Evolutionary conservation across 164 flowering plant genomes (phyloP).

Genomic region (Chimonanthus praecox): DNA sequence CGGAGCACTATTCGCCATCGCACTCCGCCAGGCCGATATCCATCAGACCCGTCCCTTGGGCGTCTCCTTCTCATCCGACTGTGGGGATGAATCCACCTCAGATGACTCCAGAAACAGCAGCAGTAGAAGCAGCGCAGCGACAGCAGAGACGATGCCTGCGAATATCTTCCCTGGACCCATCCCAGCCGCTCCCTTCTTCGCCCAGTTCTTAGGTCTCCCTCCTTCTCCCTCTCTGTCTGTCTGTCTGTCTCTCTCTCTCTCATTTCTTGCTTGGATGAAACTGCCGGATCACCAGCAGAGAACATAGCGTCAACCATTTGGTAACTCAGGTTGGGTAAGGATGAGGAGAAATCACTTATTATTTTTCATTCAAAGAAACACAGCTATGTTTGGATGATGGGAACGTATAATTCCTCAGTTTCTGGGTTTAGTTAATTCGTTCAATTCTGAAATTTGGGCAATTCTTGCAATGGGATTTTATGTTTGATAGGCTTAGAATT

Average conservation of each 20-base stretch:
- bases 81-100: not conserved
- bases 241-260: not conserved
- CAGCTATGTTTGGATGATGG: not conserved
- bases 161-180: slow-evolving; percentile 65
- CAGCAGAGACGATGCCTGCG: slow-evolving; percentile 35
- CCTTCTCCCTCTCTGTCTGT: not conserved
- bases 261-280: too few relatives aligned
- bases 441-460: too few relatives aligned
- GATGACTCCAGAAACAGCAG: not conserved
- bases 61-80: not conserved
- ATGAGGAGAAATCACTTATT: too few relatives aligned
- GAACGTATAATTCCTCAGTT: not conserved
- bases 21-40: slow-evolving; percentile 81
- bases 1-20: slow-evolving; percentile 62
- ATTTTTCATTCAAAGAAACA: too few relatives aligned
- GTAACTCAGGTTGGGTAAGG: too few relatives aligned
- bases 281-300: too few relatives aligned
- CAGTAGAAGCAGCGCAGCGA: not conserved
- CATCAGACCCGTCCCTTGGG: slow-evolving; percentile 60
- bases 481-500: too few relatives aligned
- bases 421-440: too few relatives aligned
- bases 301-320: too few relatives aligned
- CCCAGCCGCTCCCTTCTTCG: slow-evolving; percentile 61
- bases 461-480: too few relatives aligned
- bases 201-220: slow-evolving; percentile 63